Conservation (phyloP, 1,284 basidiomycete genomes). For the Ganoderma sinense region DNA sequence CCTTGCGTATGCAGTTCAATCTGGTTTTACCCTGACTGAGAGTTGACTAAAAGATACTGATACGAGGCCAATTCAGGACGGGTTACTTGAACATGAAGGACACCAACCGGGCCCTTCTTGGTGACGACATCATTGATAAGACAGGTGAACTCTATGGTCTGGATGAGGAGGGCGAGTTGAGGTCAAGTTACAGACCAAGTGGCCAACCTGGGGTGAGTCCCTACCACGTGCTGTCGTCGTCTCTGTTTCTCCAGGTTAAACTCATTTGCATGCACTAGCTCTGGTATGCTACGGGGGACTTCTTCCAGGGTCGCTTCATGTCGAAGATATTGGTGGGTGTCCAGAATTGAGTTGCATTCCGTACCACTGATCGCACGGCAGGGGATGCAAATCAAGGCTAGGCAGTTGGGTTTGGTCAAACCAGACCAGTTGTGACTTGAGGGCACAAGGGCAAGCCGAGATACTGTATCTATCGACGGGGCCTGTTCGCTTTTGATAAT, state of each 20-base stretch:
- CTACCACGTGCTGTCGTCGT: not conserved
- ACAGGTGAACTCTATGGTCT: constrained; percentile 61
- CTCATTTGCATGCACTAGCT: constrained; percentile 32
- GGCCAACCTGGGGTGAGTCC: constrained; percentile 42
- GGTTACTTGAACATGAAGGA: constrained; percentile 47
- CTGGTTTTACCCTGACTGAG: not conserved
- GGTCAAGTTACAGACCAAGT: constrained; percentile 43
- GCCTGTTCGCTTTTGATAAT: not conserved
- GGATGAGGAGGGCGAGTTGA: constrained; percentile 65
- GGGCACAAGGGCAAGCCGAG: not conserved
- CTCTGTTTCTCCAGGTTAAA: not conserved
- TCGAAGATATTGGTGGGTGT: constrained; percentile 44
- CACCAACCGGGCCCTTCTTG: constrained; percentile 52
- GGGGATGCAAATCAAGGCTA: constrained; percentile 28
- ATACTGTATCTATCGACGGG: not conserved
- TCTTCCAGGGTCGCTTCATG: constrained; percentile 39
- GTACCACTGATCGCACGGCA: not conserved
- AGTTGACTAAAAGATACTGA: not conserved
- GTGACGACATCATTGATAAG: constrained; percentile 53
- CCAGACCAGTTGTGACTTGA: not conserved
- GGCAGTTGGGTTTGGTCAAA: constrained; percentile 16
- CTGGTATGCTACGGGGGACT: constrained; percentile 47
- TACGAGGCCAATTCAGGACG: constrained; percentile 39
- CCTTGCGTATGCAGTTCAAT: constrained; percentile 49
- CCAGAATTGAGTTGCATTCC: not conserved